Base-by-base conservation (phyloP, 164 flowering plant species). In the Euptelea pleiosperma region DNA sequence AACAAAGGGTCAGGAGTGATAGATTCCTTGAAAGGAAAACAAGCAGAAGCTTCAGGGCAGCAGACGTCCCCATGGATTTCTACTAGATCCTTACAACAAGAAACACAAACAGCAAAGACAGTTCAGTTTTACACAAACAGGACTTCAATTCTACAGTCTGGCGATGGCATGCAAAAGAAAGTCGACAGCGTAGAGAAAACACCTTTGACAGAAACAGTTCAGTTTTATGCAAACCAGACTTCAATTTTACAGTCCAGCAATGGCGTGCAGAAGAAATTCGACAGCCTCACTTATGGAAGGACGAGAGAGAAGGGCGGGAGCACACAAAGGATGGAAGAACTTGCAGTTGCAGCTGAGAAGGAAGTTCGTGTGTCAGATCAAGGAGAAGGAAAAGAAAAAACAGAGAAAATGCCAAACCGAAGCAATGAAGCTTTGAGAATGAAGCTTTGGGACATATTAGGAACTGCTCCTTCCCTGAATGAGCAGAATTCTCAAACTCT, bases 381-480 rank as follows among this genome's bases (percentile, higher is more conserved):
- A 62, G 62, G 19, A 45, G 70, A 6, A 40, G 58, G 14, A 18
- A 69, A 52, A 51, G 73, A 51, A 34, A 67, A 70, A 60, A 15
- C 65, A 14, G 62, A 64, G 41, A 57, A 70, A 50, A 19, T 65
- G 66, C 77, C 63, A 55, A 62, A 52, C 2, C 49, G 39, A 59
- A 68, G 75, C 62, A 77, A 63, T 30, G 87, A 76, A 57, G 54
- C 78, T 60, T 72, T 91, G 78, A 85, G 68, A 70, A 69, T 74
- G 83, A 91, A 85, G 71, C 84, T 88, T 6, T 70, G 75, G 79
- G 85, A 83, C 58, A 71, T 80, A 63, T 62, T 85, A 52, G 94
- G 81, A 60, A 68, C 67, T 70, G 79, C 70, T 73, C 69, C 89
- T 66, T 74, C 86, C 52, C 78, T 77, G 40, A 70, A 74, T 19